Percentiles rank a stretch among this genome's conserved stretches.
Conservation (phyloP, 2,329 filamentous ascomycete genomes). For the Penicillium sp. region DNA sequence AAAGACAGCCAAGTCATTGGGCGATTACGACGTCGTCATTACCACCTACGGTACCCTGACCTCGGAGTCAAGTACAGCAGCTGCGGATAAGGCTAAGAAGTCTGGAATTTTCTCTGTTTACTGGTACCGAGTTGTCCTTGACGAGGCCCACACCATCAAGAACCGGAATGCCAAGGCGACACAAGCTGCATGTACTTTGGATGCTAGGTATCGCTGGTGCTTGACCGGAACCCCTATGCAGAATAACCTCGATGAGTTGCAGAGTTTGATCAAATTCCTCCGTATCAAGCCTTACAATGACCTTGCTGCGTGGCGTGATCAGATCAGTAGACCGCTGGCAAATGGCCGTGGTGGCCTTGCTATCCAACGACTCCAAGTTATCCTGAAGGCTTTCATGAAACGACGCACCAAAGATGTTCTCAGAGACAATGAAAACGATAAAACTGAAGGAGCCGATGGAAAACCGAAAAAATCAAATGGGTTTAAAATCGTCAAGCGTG, state of each 20-base stretch:
- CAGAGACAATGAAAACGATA: constrained; percentile 79
- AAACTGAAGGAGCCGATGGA: constrained; percentile 63
- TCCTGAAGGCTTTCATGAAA: constrained; percentile 95
- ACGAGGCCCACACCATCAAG: constrained; percentile 98
- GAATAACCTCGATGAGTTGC: constrained; percentile 94
- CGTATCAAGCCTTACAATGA: constrained; percentile 90
- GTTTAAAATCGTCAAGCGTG: constrained; percentile 90
- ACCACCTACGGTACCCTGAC: constrained; percentile 96
- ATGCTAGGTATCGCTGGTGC: constrained; percentile 91
- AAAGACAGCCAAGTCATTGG: constrained; percentile 74
- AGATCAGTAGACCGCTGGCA: constrained; percentile 88
- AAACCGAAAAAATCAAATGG: constrained; percentile 55
- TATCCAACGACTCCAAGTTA: constrained; percentile 79
- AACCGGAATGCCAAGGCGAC: constrained; percentile 96
- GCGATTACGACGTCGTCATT: constrained; percentile 89
- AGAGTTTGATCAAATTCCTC: constrained; percentile 89
- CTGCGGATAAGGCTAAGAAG: constrained; percentile 66
- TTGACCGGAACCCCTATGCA: constrained; percentile 96
- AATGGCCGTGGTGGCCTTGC: constrained; percentile 86
- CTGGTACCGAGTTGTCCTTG: constrained; percentile 94
- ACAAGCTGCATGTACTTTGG: constrained; percentile 82
- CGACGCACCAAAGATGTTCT: constrained; percentile 97
- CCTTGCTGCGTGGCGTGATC: constrained; percentile 81
- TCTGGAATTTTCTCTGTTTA: constrained; percentile 85
- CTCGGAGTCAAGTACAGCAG: constrained; percentile 71